Conservation (phyloP, 2,329 filamentous ascomycete genomes). For the Aspergillus intermedius region DNA sequence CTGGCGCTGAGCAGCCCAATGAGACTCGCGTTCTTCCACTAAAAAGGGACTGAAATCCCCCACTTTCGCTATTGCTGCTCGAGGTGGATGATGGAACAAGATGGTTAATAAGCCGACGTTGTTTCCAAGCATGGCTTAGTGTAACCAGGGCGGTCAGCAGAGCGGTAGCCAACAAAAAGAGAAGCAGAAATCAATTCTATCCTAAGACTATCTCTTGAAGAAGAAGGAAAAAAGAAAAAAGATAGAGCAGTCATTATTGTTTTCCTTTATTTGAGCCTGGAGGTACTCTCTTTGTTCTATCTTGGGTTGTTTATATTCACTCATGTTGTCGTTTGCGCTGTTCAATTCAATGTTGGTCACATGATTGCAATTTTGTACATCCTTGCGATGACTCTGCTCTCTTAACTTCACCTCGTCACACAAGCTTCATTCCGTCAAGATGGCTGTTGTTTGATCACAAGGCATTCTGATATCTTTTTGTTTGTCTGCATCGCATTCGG, state of each 20-base stretch:
- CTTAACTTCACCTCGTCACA: no score
- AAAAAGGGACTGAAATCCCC: background rate
- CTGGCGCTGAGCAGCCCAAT: background rate
- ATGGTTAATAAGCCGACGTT: background rate
- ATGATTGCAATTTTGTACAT: no score
- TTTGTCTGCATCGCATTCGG: no score
- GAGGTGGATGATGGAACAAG: background rate
- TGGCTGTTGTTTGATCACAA: no score
- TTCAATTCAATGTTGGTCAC: no score
- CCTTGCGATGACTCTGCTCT: no score
- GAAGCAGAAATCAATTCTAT: background rate
- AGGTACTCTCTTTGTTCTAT: no score
- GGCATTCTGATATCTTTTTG: no score
- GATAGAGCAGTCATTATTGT: background rate
- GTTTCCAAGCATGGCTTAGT: background rate
- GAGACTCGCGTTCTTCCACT: background rate
- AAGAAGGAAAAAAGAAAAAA: no score
- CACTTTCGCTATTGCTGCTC: background rate
- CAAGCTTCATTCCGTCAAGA: no score
- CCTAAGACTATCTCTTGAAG: background rate
- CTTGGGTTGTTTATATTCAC: no score
- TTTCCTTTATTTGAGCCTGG: background rate
- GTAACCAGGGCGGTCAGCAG: constrained; percentile 42
- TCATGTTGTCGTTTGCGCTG: no score
- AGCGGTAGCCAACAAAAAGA: constrained; percentile 56